Evolutionary conservation across 306 rosid genomes (phyloP).

Genomic region (Carpinus viminea): DNA sequence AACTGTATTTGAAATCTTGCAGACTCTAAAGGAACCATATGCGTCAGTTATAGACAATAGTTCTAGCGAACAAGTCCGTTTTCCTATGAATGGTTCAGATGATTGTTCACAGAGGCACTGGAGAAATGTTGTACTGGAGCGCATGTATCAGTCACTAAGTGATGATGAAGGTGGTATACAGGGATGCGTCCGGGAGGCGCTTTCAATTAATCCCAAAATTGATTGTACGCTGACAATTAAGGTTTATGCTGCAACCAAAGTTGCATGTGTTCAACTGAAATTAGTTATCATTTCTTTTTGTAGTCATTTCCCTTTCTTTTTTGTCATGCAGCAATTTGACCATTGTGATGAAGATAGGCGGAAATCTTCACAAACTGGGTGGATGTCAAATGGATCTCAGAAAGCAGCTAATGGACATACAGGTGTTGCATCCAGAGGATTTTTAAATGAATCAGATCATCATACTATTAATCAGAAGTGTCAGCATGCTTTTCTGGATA

Average conservation of each 20-base stretch:
- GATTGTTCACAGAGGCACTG: conserved; percentile 49
- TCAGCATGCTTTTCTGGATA: conserved; percentile 50
- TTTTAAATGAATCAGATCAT: conserved; percentile 41
- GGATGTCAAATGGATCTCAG: conserved; percentile 40
- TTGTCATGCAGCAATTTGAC: conserved; percentile 50
- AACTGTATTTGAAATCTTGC: conserved; percentile 38
- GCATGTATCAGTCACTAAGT: conserved; percentile 57
- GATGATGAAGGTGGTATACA: conserved; percentile 54
- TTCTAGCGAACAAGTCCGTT: conserved; percentile 32
- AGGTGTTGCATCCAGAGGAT: conserved; percentile 44
- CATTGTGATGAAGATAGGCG: conserved; percentile 44
- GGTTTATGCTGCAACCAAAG: conserved; percentile 48
- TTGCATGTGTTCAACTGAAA: conserved; percentile 23
- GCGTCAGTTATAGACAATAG: conserved; percentile 36
- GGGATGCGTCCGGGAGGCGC: conserved; percentile 51
- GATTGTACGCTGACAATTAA: conserved; percentile 33
- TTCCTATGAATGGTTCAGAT: conserved; percentile 17
- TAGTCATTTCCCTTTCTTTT: conserved; percentile 17
- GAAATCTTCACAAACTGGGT: conserved; percentile 28
- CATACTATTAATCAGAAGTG: conserved; percentile 44
- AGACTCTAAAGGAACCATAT: conserved; percentile 45
- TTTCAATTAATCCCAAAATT: conserved; percentile 28
- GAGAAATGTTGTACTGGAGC: conserved; percentile 56
- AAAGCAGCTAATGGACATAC: conserved; percentile 48
- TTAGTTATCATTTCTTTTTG: conserved; percentile 15